phyloP scores from a whole-genome alignment of 768 basidiomycete genomes.

The Candolleomyces aberdarensis region DNA sequence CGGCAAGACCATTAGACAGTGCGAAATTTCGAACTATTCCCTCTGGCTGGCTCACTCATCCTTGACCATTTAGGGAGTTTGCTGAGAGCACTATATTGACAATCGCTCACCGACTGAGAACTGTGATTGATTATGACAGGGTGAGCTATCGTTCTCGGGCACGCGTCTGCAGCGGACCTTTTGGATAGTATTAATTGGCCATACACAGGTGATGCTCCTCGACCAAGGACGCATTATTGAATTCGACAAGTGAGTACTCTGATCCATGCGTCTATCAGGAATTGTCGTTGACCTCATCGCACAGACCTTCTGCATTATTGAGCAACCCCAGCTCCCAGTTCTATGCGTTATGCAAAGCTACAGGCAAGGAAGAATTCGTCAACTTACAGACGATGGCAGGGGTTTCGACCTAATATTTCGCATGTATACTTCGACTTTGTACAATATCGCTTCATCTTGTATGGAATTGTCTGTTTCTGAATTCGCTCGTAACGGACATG shows the following conservation, averaged over 20 bases:
- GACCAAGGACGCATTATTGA: conserved; percentile 79
- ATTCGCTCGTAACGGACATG: background rate
- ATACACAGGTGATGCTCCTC: conserved; percentile 63
- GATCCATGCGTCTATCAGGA: background rate
- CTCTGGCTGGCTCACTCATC: background rate
- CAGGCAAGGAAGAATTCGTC: conserved; percentile 68
- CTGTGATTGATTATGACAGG: conserved; percentile 81
- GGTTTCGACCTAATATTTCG: conserved; percentile 16
- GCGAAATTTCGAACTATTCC: conserved; percentile 21
- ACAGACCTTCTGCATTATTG: conserved; percentile 53
- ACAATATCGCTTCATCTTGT: background rate
- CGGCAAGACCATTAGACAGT: conserved; percentile 78
- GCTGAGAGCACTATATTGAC: conserved; percentile 82
- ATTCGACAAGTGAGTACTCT: conserved; percentile 51
- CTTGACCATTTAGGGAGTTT: conserved; percentile 52
- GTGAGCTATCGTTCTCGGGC: conserved; percentile 34
- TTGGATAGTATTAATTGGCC: background rate
- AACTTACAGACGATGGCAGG: conserved; percentile 67
- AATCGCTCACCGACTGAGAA: conserved; percentile 77
- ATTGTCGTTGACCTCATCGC: background rate
- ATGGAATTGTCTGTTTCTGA: background rate
- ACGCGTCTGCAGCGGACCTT: background rate
- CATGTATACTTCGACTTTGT: background rate
- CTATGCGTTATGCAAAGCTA: conserved; percentile 67
- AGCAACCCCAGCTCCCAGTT: conserved; percentile 58